Evolutionary conservation across 345 rosid genomes (phyloP).

Genomic region (Arabis hirsuta): DNA sequence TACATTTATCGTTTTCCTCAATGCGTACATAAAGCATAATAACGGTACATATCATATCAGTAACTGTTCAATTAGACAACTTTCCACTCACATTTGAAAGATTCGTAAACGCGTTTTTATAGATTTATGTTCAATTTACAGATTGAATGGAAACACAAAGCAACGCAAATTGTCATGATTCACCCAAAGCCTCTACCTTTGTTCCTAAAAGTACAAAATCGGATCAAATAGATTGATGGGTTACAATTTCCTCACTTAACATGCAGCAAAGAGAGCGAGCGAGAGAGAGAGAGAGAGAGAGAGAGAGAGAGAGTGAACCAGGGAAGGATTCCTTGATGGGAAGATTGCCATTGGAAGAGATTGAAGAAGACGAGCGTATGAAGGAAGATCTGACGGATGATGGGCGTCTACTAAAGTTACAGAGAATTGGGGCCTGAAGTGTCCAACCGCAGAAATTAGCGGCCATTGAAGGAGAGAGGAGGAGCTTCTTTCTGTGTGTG

Average conservation of each 20-base stretch:
- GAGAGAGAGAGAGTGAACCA: constrained; percentile 47
- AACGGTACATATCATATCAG: too few relatives aligned
- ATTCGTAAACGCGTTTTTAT: too few relatives aligned
- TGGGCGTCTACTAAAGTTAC: constrained; percentile 40
- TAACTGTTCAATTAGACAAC: neutral
- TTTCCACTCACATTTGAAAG: neutral
- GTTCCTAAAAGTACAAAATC: too few relatives aligned
- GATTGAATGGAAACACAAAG: neutral
- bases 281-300: constrained; percentile 17
- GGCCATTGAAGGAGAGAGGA: constrained; percentile 16
- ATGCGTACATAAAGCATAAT: neutral
- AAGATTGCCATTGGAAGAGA: constrained; percentile 49
- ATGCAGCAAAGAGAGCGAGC: constrained; percentile 12
- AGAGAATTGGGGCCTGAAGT: constrained; percentile 36
- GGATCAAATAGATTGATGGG: too few relatives aligned
- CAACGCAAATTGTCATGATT: neutral
- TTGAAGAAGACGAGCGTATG: constrained; percentile 38
- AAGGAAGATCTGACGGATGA: constrained; percentile 41
- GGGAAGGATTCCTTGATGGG: constrained; percentile 44
- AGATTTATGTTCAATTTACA: too few relatives aligned
- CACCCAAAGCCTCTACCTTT: too few relatives aligned
- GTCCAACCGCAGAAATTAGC: constrained; percentile 42
- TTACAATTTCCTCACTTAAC: too few relatives aligned
- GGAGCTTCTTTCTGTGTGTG: constrained; percentile 22
- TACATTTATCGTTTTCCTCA: neutral